Evolutionary conservation across 345 rosid species (phyloP), one percentile per base, ranked within the genome.

Genomic region (Hypericum perforatum): DNA sequence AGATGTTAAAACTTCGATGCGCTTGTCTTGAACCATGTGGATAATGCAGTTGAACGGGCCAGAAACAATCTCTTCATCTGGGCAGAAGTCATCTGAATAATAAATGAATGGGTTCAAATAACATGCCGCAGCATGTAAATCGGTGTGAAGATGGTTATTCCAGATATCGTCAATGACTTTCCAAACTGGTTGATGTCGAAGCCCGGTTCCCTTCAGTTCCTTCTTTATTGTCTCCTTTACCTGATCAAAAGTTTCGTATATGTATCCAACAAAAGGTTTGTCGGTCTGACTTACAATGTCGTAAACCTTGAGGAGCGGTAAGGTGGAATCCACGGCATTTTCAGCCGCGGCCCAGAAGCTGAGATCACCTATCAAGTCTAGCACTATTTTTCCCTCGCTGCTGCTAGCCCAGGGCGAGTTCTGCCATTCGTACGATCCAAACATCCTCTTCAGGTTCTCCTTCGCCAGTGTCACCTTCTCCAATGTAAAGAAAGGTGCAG

Each of bases 81-180:
- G 49, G 57, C 58, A 37, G 50, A 86, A 81, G 43, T 64, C 71
- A 40, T 63, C 57, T 16, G 82, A 66, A 73, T 79, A 79, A 62
- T 77, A 81, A 29, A 76, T 52, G 38, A 52, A 37, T 2, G 95
- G 86, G 63, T 86, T 81, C 44, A 86, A 59, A 62, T 68, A 79
- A 57, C 77, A 81, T 43, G 79, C 91, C 6, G 87, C 81, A 43
- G 75, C 84, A 74, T 83, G 95, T 15, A 86, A 74, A 57, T 82
- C 82, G 54, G 64, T 77, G 49, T 77, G 77, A 36, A 86, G 76
- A 49, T 69, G 51, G 0, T 46, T 54, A 36, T 68, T 53, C 86
- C 89, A 83, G 1, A 81, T 74, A 60, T 81, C 84, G 59, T 86
- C 89, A 8, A 86, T 76, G 41, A 66, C 65, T 58, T 69, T 49